Conservation (phyloP, 2,329 filamentous ascomycete species). For the Endoconidiophora polonica region DNA sequence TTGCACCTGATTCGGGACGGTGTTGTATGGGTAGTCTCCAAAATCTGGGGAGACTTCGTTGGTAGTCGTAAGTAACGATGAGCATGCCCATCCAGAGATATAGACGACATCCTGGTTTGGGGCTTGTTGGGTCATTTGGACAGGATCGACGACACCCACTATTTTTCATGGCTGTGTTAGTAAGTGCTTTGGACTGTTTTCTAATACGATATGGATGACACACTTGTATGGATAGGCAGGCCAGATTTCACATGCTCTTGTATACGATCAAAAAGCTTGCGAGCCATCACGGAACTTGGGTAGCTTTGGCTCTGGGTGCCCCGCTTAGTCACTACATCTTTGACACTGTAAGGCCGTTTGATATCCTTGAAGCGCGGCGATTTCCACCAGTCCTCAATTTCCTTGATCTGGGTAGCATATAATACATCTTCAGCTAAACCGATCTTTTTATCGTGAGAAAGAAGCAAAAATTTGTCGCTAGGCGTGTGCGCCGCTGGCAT, state of each 20-base stretch:
- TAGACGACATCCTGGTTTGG: constrained; percentile 92
- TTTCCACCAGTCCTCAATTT: constrained; percentile 82
- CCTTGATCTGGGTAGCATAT: constrained; percentile 66
- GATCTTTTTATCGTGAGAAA: constrained; percentile 60
- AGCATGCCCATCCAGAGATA: constrained; percentile 94
- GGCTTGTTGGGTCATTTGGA: constrained; percentile 98
- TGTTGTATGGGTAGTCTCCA: constrained; percentile 98
- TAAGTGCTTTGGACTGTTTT: background rate
- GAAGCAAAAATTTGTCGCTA: constrained; percentile 70
- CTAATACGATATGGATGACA: constrained; percentile 18
- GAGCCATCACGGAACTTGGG: constrained; percentile 83
- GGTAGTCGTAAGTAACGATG: constrained; percentile 75
- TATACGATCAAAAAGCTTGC: constrained; percentile 83
- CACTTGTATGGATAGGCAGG: constrained; percentile 85
- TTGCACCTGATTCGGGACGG: constrained; percentile 95
- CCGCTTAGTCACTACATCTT: constrained; percentile 84
- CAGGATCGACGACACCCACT: constrained; percentile 97
- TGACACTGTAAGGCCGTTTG: constrained; percentile 77
- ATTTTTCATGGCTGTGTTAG: constrained; percentile 12
- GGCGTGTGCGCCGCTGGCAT: constrained; percentile 20
- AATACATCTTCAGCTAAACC: constrained; percentile 70
- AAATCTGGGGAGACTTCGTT: constrained; percentile 98
- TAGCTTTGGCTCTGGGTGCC: constrained; percentile 77
- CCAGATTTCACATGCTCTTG: constrained; percentile 61
- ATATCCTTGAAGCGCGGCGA: constrained; percentile 74